A percentile compares a stretch with the other conserved stretches of the same genome.
Evolutionary conservation across 140 eudicot species (phyloP).

Genomic region (Cichorium intybus): DNA sequence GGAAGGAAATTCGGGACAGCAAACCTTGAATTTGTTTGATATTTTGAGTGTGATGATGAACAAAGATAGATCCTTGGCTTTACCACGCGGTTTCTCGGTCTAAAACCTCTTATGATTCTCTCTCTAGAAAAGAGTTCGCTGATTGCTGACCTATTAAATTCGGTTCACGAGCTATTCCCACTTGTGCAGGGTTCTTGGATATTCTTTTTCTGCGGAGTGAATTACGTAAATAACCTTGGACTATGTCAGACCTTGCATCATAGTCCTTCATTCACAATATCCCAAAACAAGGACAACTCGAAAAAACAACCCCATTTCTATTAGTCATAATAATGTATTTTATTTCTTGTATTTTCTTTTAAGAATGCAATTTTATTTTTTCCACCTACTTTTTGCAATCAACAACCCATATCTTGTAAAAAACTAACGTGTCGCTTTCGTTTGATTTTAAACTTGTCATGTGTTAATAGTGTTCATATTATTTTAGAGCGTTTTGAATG

Average conservation of each 20-base stretch:
- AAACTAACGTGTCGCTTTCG: no score
- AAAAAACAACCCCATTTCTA: no score
- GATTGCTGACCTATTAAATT: conserved; percentile 24
- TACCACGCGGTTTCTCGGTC: conserved; percentile 40
- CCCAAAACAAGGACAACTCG: no score
- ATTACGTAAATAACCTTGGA: neutral
- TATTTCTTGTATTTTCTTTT: no score
- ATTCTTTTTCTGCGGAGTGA: neutral
- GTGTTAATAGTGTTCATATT: no score
- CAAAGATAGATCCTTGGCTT: conserved; percentile 33
- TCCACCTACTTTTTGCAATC: no score
- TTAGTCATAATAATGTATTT: no score
- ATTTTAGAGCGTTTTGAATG: no score
- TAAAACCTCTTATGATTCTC: conserved; percentile 13
- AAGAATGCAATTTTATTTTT: no score
- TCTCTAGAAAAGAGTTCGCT: conserved; percentile 20
- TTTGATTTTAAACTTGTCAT: no score
- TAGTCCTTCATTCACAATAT: no score
- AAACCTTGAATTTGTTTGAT: conserved; percentile 2
- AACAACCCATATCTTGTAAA: no score
- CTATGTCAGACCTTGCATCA: neutral
- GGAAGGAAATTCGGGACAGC: neutral
- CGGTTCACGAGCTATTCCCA: conserved; percentile 16
- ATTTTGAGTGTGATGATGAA: conserved; percentile 13
- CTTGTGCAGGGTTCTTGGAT: conserved; percentile 1